Percentiles rank a stretch among this genome's conserved stretches.
Evolutionary conservation across 305 asterid genomes (phyloP).

Genomic region (Fraxinus paxiana): DNA sequence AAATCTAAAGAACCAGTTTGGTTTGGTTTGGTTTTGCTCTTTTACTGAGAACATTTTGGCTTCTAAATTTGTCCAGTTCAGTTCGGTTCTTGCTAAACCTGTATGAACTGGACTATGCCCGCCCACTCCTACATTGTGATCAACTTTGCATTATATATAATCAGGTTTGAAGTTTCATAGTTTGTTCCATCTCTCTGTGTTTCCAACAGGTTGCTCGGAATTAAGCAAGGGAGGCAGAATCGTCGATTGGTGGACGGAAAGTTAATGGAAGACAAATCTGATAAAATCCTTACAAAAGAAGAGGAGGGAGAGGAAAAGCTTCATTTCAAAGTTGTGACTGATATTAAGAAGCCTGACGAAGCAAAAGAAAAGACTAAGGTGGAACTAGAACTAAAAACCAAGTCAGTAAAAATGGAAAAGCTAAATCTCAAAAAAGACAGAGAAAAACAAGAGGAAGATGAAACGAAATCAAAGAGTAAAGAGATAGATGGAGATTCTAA

Average conservation of each 20-base stretch:
- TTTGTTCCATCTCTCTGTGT: not conserved
- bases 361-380: conserved; percentile 39
- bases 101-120: not conserved
- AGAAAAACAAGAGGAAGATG: conserved; percentile 24
- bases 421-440: conserved; percentile 25
- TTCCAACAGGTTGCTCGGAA: conserved; percentile 26
- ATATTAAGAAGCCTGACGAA: conserved; percentile 32
- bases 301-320: conserved; percentile 49
- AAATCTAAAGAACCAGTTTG: not conserved
- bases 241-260: not conserved
- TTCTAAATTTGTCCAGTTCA: not conserved
- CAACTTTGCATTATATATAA: not conserved
- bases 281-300: conserved; percentile 21
- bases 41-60: not conserved
- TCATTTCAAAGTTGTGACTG: conserved; percentile 41
- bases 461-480: conserved; percentile 16
- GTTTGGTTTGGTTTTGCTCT: not conserved
- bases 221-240: not conserved
- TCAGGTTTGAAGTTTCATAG: not conserved
- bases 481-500: conserved; percentile 11
- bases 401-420: conserved; percentile 35
- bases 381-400: conserved; percentile 39
- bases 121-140: not conserved
- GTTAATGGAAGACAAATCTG: conserved; percentile 41
- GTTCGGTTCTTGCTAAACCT: not conserved